Base-by-base conservation (phyloP, 108 stramenopile species). In the Epithemia pelagica region DNA sequence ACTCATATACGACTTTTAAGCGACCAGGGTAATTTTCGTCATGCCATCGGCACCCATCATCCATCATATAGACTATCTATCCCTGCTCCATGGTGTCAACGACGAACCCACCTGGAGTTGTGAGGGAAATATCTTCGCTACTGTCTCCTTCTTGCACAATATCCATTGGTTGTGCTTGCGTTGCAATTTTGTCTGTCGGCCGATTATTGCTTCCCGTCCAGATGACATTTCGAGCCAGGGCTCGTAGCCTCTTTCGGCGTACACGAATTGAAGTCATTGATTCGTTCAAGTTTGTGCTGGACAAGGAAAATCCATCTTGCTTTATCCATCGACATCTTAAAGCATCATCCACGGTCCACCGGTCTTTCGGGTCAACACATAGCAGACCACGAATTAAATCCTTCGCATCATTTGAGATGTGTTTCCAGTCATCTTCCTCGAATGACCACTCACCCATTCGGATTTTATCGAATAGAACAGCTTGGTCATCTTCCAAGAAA, bases 311-410 rank as follows among this genome's bases (percentile, higher is more conserved):
- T 2, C 21, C 8, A 20, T 68, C 67, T 59, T 58, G 29, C 22
- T 71, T 22, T 1, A 79, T 60, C 78, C 78, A 79, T 0, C 62
- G 32, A 52, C 68, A 74, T 32, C 57, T 33, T 28, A 87, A 26
- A 24, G 81, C 80, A 52, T 82, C 69, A 22, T 73, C 64, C 19
- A 75, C 75, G 19, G 84, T 82, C 74, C 73, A 74, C 54, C 84
- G 71, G 22, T 77, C 64, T 52, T 60, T 74, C 5, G 83, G 87
- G 59, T 88, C 76, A 0, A 77, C 72, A 23, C 73, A 65, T 1
- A 88, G 32, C 26, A 84, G 68, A 21, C 60, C 61, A 22, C 60
- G 24, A 28, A 88, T 70, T 51, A 88, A 82, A 54, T 78, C 75
- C 46, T 73, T 75, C 1, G 79, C 81, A 33, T 84, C 77, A 25